A percentile compares a stretch with the other conserved stretches of the same genome.
Evolutionary conservation across 208 protist genomes (phyloP).

Genomic region (Acanthamoeba quina): DNA sequence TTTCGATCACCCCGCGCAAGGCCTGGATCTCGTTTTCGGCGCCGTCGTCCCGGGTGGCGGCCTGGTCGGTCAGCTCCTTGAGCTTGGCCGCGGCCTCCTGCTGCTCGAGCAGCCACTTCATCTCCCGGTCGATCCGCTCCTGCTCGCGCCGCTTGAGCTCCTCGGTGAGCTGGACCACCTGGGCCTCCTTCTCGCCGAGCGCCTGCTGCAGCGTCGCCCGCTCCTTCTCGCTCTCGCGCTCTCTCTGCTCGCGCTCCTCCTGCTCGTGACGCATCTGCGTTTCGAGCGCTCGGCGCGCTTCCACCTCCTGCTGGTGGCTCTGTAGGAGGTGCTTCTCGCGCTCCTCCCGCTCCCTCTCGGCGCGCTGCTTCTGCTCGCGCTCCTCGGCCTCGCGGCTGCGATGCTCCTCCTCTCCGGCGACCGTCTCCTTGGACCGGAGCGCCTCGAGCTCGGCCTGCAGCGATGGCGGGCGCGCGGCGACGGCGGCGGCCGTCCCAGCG

Average conservation of each 20-base stretch:
- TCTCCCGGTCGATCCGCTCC: slow-evolving; percentile 15
- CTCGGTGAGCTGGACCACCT: neutral
- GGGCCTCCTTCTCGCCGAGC: slow-evolving; percentile 14
- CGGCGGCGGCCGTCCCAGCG: neutral
- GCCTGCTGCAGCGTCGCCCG: neutral
- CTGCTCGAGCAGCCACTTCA: slow-evolving; percentile 30
- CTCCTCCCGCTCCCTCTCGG: neutral
- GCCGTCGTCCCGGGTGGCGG: neutral
- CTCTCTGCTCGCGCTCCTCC: neutral
- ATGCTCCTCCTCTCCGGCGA: slow-evolving; percentile 6
- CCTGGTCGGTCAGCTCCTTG: neutral
- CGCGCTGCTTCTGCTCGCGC: neutral
- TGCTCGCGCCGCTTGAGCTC: neutral
- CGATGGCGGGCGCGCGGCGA: neutral
- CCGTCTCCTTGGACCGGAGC: slow-evolving; percentile 7
- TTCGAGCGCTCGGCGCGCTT: neutral
- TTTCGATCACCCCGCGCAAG: neutral
- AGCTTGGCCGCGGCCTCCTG: neutral
- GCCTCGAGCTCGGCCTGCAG: slow-evolving; percentile 38
- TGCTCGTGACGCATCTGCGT: slow-evolving; percentile 46
- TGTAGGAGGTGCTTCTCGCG: neutral
- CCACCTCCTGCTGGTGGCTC: neutral
- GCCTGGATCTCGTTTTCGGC: neutral
- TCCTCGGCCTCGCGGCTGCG: neutral
- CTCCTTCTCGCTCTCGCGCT: neutral